phyloP scores from a whole-genome alignment of 192 early-diverging fungal species.

The Phlyctochytrium bullatum region DNA sequence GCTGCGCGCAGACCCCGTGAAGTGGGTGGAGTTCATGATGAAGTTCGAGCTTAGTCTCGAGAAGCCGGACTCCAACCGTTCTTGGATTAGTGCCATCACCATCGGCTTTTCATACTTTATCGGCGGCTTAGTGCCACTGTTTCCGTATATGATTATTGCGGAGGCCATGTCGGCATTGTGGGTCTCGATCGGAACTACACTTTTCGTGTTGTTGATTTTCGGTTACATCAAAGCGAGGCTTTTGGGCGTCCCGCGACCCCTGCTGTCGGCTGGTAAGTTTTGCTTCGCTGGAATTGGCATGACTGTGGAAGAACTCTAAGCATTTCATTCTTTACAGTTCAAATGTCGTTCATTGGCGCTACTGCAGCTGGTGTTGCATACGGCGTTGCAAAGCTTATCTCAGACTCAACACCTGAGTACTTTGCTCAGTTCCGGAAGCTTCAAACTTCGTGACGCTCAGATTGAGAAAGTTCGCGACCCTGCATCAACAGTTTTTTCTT shows the following conservation, averaged over 20 bases:
- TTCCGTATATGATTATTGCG: slow-evolving; percentile 56
- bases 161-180: slow-evolving; percentile 38
- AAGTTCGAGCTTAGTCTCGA: slow-evolving; percentile 62
- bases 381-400: slow-evolving; percentile 27
- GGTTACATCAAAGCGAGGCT: slow-evolving; percentile 55
- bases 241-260: slow-evolving; percentile 28
- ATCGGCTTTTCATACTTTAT: slow-evolving; percentile 59
- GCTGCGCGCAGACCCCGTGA: slow-evolving; percentile 47
- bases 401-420: too few species aligned
- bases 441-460: background rate
- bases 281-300: too few species aligned
- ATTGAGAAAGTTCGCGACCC: background rate
- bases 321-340: slow-evolving; percentile 12
- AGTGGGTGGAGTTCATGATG: slow-evolving; percentile 76
- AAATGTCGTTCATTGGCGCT: slow-evolving; percentile 28
- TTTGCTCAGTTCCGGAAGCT: too few species aligned
- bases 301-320: too few species aligned
- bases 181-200: slow-evolving; percentile 52
- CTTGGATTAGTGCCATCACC: slow-evolving; percentile 57
- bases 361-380: slow-evolving; percentile 26
- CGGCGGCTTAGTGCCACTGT: slow-evolving; percentile 63
- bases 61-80: slow-evolving; percentile 52
- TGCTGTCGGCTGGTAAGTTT: slow-evolving; percentile 17
- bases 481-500: background rate
- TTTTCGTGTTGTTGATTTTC: slow-evolving; percentile 56